These are phyloP conservation scores for Glebionis coronaria DNA, from an alignment of 129 eudicot species.

Conservation along the genomic window DNA sequence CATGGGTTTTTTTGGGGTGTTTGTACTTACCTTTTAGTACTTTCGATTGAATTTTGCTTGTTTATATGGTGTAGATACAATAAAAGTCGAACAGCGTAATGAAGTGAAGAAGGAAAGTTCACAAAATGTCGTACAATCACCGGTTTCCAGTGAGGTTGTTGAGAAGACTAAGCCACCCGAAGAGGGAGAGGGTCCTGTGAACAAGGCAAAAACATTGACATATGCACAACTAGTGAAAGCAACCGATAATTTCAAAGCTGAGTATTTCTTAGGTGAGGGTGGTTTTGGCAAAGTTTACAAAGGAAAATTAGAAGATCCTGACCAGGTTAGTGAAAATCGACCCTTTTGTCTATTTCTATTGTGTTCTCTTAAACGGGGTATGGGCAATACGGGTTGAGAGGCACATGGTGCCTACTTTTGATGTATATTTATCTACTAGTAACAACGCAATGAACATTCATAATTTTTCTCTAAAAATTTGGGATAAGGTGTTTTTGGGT, in stretches of 20 bases:
- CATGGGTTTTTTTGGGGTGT: background rate
- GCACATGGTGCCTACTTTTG: background rate
- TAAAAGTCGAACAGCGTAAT: constrained; percentile 27
- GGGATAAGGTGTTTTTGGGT: too few species aligned
- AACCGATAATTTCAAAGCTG: constrained; percentile 60
- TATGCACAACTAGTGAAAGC: constrained; percentile 58
- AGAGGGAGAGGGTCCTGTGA: constrained; percentile 31
- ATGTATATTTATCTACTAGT: too few species aligned
- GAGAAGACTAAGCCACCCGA: constrained; percentile 25
- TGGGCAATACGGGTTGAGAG: background rate
- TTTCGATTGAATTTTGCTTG: constrained; percentile 9
- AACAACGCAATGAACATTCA: too few species aligned
- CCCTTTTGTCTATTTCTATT: too few species aligned
- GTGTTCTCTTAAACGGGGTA: background rate
- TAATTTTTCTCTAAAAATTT: too few species aligned
- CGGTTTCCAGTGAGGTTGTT: constrained; percentile 18
- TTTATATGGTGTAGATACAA: constrained; percentile 34
- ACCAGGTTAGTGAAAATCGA: constrained; percentile 51
- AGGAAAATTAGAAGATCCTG: constrained; percentile 57
- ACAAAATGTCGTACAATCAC: constrained; percentile 33
- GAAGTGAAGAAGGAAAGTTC: constrained; percentile 41
- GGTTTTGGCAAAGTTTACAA: constrained; percentile 92
- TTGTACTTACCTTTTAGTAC: background rate
- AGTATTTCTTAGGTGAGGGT: constrained; percentile 75
- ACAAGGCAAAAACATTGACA: constrained; percentile 49